Percentiles rank a stretch among this genome's conserved stretches.
phyloP scores from a whole-genome alignment of 108 stramenopile genomes.

The Nitzschia sp. region DNA sequence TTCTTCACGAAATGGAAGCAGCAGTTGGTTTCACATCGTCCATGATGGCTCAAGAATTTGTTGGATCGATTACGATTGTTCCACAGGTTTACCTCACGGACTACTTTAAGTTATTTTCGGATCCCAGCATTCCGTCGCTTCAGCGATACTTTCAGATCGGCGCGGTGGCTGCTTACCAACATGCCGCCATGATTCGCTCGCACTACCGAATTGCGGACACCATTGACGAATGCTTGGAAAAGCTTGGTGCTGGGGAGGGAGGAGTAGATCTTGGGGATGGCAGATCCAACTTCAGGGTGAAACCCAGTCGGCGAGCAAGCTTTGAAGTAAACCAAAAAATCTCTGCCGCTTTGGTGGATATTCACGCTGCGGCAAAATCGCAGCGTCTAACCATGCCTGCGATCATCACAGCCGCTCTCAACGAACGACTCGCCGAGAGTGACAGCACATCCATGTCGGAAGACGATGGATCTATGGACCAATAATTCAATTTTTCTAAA shows the following conservation, averaged over 20 bases:
- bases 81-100: slow-evolving; percentile 75
- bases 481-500: too few relatives aligned
- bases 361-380: background rate
- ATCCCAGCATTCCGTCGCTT: slow-evolving; percentile 56
- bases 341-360: background rate
- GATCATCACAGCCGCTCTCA: slow-evolving; percentile 1
- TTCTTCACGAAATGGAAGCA: slow-evolving; percentile 83
- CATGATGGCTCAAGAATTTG: slow-evolving; percentile 74
- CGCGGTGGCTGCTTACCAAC: slow-evolving; percentile 81
- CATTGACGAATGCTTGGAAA: slow-evolving; percentile 80
- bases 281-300: too few relatives aligned
- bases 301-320: slow-evolving; percentile 36
- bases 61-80: slow-evolving; percentile 83
- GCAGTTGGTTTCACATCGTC: slow-evolving; percentile 82
- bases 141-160: slow-evolving; percentile 73
- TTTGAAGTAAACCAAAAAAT: slow-evolving; percentile 24
- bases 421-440: background rate
- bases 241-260: slow-evolving; percentile 36
- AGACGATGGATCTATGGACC: background rate
- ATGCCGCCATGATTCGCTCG: slow-evolving; percentile 78
- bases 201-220: slow-evolving; percentile 82
- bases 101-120: slow-evolving; percentile 65
- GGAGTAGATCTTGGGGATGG: too few relatives aligned
- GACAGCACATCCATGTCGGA: background rate
- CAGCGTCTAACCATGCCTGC: background rate